Evolutionary conservation across 2,329 filamentous ascomycete genomes (phyloP), one percentile per base, ranked within the genome.

Genomic region (Fusarium redolens): DNA sequence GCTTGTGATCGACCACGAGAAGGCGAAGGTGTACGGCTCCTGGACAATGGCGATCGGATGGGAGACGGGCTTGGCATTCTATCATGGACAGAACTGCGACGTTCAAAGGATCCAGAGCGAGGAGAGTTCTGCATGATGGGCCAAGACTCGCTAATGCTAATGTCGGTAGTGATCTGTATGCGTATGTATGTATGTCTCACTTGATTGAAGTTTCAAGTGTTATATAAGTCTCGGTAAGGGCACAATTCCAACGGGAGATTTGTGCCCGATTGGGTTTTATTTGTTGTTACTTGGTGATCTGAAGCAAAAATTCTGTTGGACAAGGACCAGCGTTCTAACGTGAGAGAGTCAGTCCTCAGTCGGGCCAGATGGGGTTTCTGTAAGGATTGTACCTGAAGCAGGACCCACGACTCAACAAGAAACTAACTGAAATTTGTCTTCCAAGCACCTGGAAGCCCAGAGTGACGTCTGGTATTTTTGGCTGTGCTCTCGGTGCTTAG

Each of bases 71-170:
- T 65, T 64, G 65, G 35, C 45, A 58, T 54, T 54, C 66, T 59
- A 54, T 58, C 57, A 43, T 52, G 43, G 61, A 57, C 50, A 38
- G 75, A 73, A 17, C 75, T 73, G 52, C 71, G 73, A 38, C 75
- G 62, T 52, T 69, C 66, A 15, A 69, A 69, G 41, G 75, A 77
- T 47, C 61, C 74, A 30, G 73, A 73, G 22, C 69, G 73, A 55
- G 69, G 71, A 52, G 69, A 63, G 28, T 48, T 54, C 35, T 74
- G 45, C 71, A 73, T 73, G 45, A 43, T 65, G 51, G 51, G 59
- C 59, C 65, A 65, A 69, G 66, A 69, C 65, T 68, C 45, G 60
- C 65, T 68, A 50, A 35, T 43, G 43, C 38, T 54, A 52, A 54
- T 54, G 43, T 25, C 18, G 22, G 50, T 38, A 40, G 50, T 62